Evolutionary conservation across 2,329 filamentous ascomycete species (phyloP).

Genomic region (Aspergillus puulaauensis): DNA sequence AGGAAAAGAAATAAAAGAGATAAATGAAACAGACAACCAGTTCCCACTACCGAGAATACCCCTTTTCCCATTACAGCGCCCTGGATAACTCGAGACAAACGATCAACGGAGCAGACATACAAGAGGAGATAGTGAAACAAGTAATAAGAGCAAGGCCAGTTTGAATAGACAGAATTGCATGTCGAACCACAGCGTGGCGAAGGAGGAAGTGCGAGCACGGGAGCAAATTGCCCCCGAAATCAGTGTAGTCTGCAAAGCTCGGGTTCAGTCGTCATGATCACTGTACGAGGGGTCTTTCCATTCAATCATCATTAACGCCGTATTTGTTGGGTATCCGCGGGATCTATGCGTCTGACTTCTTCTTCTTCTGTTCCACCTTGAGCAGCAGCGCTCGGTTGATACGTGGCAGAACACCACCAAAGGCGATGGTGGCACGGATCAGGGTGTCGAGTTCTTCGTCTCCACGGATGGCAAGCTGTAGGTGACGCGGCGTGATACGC

Average conservation of each 20-base stretch:
- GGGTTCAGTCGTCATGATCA: constrained; percentile 14
- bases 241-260: constrained; percentile 8
- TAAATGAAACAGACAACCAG: constrained; percentile 16
- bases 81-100: constrained; percentile 30
- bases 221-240: background rate
- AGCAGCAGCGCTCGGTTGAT: constrained; percentile 96
- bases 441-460: constrained; percentile 98
- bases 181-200: constrained; percentile 28
- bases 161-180: constrained; percentile 20
- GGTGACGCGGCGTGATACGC: constrained; percentile 96
- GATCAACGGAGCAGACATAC: constrained; percentile 19
- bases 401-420: constrained; percentile 95
- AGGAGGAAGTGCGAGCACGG: constrained; percentile 9
- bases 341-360: constrained; percentile 53
- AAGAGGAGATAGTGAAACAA: constrained; percentile 12
- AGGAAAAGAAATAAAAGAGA: constrained; percentile 6
- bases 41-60: constrained; percentile 36
- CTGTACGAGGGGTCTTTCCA: constrained; percentile 18
- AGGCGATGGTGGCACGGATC: constrained; percentile 96
- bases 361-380: constrained; percentile 98
- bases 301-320: constrained; percentile 26
- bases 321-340: constrained; percentile 24
- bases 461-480: constrained; percentile 96
- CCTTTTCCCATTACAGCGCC: constrained; percentile 44
- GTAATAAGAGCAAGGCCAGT: constrained; percentile 17